Conservation (phyloP, 192 early-diverging fungal genomes). For the Coemansia sp. region DNA sequence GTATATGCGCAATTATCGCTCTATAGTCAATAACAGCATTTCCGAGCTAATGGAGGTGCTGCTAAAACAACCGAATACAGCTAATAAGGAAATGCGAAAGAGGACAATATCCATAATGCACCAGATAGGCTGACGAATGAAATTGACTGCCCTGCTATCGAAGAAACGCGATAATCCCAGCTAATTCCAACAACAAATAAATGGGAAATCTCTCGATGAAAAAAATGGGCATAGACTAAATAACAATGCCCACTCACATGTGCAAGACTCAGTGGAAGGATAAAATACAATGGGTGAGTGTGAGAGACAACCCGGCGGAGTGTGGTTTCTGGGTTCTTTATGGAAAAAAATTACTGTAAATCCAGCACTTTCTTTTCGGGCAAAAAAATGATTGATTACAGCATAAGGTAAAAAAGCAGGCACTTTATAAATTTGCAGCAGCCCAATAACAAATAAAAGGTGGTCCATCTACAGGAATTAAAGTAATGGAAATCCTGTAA, state of each 20-base stretch:
- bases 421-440: neutral
- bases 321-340: conserved; percentile 8
- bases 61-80: neutral
- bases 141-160: neutral
- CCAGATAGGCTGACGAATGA: neutral
- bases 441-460: conserved; percentile 4
- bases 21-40: neutral
- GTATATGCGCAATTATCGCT: neutral
- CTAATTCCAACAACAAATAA: neutral
- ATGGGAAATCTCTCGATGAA: neutral
- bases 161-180: neutral
- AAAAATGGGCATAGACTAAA: neutral
- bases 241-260: neutral
- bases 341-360: neutral
- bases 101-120: neutral
- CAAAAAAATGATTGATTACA: neutral
- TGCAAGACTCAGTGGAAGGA: neutral
- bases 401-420: neutral
- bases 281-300: neutral
- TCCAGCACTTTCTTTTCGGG: neutral
- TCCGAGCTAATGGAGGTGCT: neutral
- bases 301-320: conserved; percentile 2
- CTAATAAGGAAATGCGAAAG: neutral
- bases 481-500: conserved; percentile 13
- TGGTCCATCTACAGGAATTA: neutral